phyloP scores from a whole-genome alignment of 169 alveolate species.

The Plasmodium cynomolgi region DNA sequence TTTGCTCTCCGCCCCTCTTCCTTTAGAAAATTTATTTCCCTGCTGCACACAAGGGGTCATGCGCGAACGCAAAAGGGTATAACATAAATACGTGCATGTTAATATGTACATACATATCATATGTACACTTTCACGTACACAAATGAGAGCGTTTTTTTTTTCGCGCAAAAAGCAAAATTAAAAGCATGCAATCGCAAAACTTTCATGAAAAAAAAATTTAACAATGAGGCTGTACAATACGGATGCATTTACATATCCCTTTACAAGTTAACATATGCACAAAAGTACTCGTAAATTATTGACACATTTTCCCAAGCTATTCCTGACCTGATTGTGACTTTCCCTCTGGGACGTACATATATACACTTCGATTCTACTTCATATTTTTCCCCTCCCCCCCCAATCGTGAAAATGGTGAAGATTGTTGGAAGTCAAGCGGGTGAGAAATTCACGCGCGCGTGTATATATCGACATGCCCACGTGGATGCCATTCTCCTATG shows the following conservation, averaged over 20 bases:
- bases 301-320: neutral
- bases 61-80: neutral
- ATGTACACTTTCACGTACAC: neutral
- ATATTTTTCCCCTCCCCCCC: neutral
- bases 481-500: neutral
- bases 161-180: neutral
- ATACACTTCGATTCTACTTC: neutral
- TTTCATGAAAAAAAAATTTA: neutral
- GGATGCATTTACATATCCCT: neutral
- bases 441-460: slow-evolving; percentile 4
- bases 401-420: slow-evolving; percentile 62
- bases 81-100: neutral
- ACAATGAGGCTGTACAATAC: neutral
- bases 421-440: slow-evolving; percentile 74
- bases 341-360: neutral
- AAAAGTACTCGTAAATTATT: neutral
- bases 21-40: neutral
- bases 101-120: neutral
- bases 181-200: neutral
- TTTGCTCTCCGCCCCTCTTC: slow-evolving; percentile 30
- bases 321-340: neutral
- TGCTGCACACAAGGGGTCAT: neutral
- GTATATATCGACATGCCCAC: neutral
- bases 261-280: neutral
- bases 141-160: neutral